A percentile compares a stretch with the other conserved stretches of the same genome.
Conservation (phyloP, 1,139 yeast genomes). For the Starmera stellimalicola region DNA sequence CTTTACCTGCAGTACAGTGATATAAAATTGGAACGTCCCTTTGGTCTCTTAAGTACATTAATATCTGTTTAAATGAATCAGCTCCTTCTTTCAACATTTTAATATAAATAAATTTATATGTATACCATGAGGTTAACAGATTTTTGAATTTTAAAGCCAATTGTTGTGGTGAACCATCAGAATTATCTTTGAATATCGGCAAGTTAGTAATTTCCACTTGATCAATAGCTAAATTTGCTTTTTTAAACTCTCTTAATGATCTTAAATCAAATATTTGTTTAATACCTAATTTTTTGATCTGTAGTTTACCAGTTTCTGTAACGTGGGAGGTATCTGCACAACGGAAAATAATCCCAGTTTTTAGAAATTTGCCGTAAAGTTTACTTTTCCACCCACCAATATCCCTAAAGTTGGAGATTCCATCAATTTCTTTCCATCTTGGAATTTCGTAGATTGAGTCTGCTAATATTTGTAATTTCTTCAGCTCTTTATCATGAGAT, state of each 20-base stretch:
- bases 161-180: slow-evolving; percentile 55
- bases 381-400: slow-evolving; percentile 63
- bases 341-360: slow-evolving; percentile 49
- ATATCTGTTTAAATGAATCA: slow-evolving; percentile 35
- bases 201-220: slow-evolving; percentile 45
- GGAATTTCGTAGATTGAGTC: slow-evolving; percentile 29
- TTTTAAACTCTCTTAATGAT: slow-evolving; percentile 46
- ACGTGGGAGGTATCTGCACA: slow-evolving; percentile 51
- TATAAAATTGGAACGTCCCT: slow-evolving; percentile 44
- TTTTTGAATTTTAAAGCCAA: slow-evolving; percentile 49
- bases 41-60: slow-evolving; percentile 44
- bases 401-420: slow-evolving; percentile 69
- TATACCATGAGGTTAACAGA: slow-evolving; percentile 52
- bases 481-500: slow-evolving; percentile 36
- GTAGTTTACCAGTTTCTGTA: slow-evolving; percentile 35
- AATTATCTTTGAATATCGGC: slow-evolving; percentile 50
- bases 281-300: slow-evolving; percentile 38
- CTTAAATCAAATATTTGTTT: slow-evolving; percentile 61
- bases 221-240: slow-evolving; percentile 36
- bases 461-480: slow-evolving; percentile 38
- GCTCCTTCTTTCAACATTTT: slow-evolving; percentile 45
- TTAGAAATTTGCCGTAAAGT: slow-evolving; percentile 29
- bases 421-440: slow-evolving; percentile 57
- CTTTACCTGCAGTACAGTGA: slow-evolving; percentile 86
- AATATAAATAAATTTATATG: slow-evolving; percentile 56